phyloP scores from a whole-genome alignment of 441 rosid species.

The Eruca vesicaria region DNA sequence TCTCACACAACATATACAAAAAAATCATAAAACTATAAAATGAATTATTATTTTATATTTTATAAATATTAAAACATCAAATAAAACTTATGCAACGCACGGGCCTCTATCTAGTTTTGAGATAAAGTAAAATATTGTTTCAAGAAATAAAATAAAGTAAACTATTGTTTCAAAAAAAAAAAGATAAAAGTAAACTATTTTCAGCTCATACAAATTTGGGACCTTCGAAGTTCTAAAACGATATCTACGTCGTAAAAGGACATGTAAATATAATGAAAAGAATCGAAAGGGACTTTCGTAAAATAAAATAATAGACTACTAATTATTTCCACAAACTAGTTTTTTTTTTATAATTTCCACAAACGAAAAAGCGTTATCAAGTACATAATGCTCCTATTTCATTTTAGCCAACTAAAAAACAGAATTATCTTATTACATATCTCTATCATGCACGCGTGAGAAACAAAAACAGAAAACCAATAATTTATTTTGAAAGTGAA shows the following conservation, averaged over 20 bases:
- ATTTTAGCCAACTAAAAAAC: constrained; percentile 19
- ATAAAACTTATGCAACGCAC: too few relatives aligned
- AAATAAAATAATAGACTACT: neutral
- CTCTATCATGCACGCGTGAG: constrained; percentile 25
- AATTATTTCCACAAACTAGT: constrained; percentile 1
- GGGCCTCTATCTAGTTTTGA: too few relatives aligned
- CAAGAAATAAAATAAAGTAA: too few relatives aligned
- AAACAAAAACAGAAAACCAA: constrained; percentile 14
- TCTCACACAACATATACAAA: too few relatives aligned
- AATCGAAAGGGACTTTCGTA: neutral
- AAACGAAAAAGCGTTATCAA: constrained; percentile 6
- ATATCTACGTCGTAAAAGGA: neutral
- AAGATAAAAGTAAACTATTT: too few relatives aligned
- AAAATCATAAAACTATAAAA: too few relatives aligned
- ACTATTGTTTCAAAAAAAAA: too few relatives aligned
- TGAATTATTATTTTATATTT: too few relatives aligned
- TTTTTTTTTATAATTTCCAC: constrained; percentile 7
- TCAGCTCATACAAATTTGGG: too few relatives aligned
- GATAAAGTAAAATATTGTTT: too few relatives aligned
- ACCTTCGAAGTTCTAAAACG: neutral
- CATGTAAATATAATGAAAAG: neutral
- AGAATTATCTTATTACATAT: constrained; percentile 23
- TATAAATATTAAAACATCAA: too few relatives aligned
- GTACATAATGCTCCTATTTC: neutral
- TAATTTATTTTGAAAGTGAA: neutral